Conservation (phyloP, 78 protist species). For the Dictyostelium purpureum region DNA sequence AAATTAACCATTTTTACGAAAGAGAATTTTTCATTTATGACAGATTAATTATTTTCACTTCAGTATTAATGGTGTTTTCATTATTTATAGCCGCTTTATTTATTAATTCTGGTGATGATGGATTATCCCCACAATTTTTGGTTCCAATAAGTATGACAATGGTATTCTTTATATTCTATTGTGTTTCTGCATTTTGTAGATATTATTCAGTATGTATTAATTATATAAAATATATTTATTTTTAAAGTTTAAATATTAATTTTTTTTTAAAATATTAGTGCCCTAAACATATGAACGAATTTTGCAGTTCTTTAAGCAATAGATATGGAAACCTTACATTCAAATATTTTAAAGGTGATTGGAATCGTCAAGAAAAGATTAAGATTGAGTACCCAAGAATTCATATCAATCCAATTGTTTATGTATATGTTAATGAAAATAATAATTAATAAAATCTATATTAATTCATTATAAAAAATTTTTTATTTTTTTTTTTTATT, state of each 20-base stretch:
- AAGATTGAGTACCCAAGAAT: not conserved
- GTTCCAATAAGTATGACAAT: not conserved
- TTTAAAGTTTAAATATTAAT: not conserved
- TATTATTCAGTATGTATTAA: not conserved
- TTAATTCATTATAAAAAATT: no score
- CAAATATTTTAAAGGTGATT: not conserved
- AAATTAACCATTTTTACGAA: not conserved
- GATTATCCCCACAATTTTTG: not conserved
- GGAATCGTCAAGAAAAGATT: not conserved
- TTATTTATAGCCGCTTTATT: not conserved
- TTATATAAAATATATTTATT: not conserved
- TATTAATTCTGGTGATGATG: not conserved
- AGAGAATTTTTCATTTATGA: not conserved
- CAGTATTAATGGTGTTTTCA: not conserved
- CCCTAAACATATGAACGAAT: not conserved
- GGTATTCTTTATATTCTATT: not conserved
- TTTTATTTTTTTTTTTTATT: no score
- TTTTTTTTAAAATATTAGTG: not conserved
- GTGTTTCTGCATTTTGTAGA: not conserved
- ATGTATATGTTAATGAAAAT: not conserved
- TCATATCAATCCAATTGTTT: not conserved
- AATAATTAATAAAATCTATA: no score
- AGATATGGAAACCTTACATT: not conserved
- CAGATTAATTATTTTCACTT: not conserved
- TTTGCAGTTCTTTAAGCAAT: not conserved